Base-by-base conservation (phyloP, 345 rosid genomes). In the Eucalyptus microcorys region DNA sequence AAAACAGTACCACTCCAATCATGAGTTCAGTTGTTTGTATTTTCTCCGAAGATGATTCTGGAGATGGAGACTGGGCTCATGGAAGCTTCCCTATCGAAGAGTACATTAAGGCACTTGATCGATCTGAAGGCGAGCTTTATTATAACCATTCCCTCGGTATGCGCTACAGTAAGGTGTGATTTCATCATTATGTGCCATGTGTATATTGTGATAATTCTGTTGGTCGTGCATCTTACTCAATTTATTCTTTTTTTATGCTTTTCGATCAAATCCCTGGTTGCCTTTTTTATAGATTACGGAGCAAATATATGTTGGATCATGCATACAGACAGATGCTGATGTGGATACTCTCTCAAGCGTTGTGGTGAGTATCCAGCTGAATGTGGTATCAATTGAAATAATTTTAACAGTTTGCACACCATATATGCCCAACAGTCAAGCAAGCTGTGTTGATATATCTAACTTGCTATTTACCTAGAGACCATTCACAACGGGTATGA, bases 41-140 rank as follows among this genome's bases (percentile, higher is more conserved):
- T 87, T 97, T 97, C 89, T 91, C 96, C 24, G 98, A 96, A 91
- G 92, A 93, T 88, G 95, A 92, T 53, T 89, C 96, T 50, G 98
- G 96, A 81, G 95, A 95, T 88, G 99, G 97, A 66, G 99, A 96
- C 89, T 96, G 99, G 99, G 96, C 95, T 89, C 93, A 95, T 92
- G 99, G 98, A 86, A 95, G 92, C 95, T 96, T 97, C 91, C 99
- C 95, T 52, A 68, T 96, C 40, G 98, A 97, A 89, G 99, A 97
- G 91, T 97, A 96, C 90, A 90, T 96, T 88, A 96, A 94, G 87
- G 99, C 99, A 43, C 93, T 97, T 30, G 95, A 96, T 55, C 98
- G 99, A 49, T 94, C 99, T 22, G 96, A 96, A 93, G 96, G 96
- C 87, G 99, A 97, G 94, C 94, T 97, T 14, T 91, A 95, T 55